Percentiles rank a stretch among this genome's conserved stretches.
Evolutionary conservation across 495 filamentous ascomycete genomes (phyloP).

Genomic region (Aspergillus biplanus): DNA sequence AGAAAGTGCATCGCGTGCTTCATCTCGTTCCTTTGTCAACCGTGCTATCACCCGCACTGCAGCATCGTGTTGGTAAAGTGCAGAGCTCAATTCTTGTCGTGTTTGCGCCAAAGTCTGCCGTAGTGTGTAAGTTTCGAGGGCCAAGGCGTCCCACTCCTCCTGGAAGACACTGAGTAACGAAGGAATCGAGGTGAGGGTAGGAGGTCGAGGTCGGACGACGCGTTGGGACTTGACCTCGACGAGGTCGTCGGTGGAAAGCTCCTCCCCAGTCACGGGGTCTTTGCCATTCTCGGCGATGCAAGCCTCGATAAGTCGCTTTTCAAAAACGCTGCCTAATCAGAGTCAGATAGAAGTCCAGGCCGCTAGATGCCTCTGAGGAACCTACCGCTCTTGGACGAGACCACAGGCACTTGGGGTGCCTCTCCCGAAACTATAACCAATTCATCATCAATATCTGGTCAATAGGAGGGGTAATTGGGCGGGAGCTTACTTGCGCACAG

Average conservation of each 20-base stretch:
- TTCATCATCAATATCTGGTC: conserved; percentile 29
- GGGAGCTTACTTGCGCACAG: conserved; percentile 72
- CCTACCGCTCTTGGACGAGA: conserved; percentile 90
- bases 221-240: conserved; percentile 82
- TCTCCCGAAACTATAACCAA: conserved; percentile 83
- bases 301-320: conserved; percentile 91
- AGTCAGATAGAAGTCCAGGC: conserved; percentile 39
- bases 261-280: conserved; percentile 90
- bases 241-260: conserved; percentile 82
- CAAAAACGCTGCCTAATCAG: conserved; percentile 77
- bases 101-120: conserved; percentile 87
- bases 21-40: conserved; percentile 84
- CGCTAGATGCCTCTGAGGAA: conserved; percentile 23
- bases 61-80: conserved; percentile 95
- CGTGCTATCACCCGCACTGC: conserved; percentile 91
- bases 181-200: conserved; percentile 94
- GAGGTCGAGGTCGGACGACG: conserved; percentile 84
- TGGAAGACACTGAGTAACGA: conserved; percentile 97
- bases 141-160: conserved; percentile 95
- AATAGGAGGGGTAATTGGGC: background rate
- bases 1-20: conserved; percentile 89
- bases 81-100: conserved; percentile 88
- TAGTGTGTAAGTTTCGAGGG: conserved; percentile 86
- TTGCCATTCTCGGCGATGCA: conserved; percentile 94
- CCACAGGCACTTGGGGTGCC: conserved; percentile 91